phyloP scores from a whole-genome alignment of 192 early-diverging fungal species.

The Gigaspora rosea region DNA sequence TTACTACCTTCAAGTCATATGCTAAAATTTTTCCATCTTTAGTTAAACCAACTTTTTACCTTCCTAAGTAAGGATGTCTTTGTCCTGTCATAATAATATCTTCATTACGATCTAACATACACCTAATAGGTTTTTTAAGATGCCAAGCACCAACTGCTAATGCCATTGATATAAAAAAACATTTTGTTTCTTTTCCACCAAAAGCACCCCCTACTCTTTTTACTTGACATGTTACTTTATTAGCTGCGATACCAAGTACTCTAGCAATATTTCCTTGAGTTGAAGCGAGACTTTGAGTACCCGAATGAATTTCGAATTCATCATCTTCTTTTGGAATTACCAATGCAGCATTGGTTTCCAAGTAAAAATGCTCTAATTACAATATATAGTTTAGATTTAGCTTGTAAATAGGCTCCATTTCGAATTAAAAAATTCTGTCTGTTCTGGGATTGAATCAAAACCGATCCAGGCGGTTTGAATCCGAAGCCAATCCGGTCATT shows the following conservation, averaged over 20 bases:
- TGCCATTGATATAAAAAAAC: slow-evolving; percentile 61
- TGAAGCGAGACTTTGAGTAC: slow-evolving; percentile 78
- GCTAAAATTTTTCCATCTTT: slow-evolving; percentile 68
- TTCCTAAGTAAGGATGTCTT: slow-evolving; percentile 79
- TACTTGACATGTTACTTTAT: slow-evolving; percentile 64
- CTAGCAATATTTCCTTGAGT: slow-evolving; percentile 69
- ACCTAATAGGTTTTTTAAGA: slow-evolving; percentile 64
- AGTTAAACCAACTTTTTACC: slow-evolving; percentile 75
- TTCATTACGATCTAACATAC: slow-evolving; percentile 53
- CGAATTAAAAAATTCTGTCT: no score
- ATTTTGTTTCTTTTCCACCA: slow-evolving; percentile 50
- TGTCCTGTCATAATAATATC: slow-evolving; percentile 57
- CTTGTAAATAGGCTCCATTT: no score
- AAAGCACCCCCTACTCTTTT: no score
- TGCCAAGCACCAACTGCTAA: slow-evolving; percentile 74
- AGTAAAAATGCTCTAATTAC: slow-evolving; percentile 63
- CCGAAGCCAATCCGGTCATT: no score
- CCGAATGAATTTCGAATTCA: slow-evolving; percentile 27
- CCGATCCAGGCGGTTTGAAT: no score
- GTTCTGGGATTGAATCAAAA: no score
- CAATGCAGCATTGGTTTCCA: no score
- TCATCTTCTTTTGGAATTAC: no score
- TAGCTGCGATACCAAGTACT: slow-evolving; percentile 69
- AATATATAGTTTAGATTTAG: no score
- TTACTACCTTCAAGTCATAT: slow-evolving; percentile 46